These are phyloP conservation scores for Raddia guianensis DNA, from an alignment of 176 grass and related monocot genomes.

Conservation along the genomic window DNA sequence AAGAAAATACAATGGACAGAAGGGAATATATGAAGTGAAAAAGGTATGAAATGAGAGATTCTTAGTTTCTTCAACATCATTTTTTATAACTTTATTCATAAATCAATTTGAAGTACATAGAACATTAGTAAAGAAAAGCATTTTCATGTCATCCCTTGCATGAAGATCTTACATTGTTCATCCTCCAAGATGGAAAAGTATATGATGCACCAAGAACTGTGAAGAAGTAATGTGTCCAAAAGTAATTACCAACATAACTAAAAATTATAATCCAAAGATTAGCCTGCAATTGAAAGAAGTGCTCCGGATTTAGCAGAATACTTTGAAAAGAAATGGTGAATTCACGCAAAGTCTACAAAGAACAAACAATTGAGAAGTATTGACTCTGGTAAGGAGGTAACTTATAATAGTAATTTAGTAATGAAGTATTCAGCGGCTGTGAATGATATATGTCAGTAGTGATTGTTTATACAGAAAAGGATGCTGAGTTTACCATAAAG, in stretches of 20 bases:
- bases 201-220: constrained; percentile 92
- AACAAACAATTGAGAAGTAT: constrained; percentile 18
- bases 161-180: constrained; percentile 90
- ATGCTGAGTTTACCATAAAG: constrained; percentile 16
- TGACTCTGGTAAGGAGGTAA: background rate
- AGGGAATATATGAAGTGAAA: background rate
- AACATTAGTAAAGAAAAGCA: background rate
- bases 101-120: background rate
- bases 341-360: background rate
- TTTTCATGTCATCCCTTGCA: background rate
- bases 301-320: constrained; percentile 27
- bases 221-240: constrained; percentile 99
- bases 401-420: constrained; percentile 15
- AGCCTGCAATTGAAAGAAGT: constrained; percentile 64
- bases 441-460: background rate
- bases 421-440: constrained; percentile 8
- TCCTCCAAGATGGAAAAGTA: constrained; percentile 98
- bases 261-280: constrained; percentile 99
- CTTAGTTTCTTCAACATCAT: background rate
- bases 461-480: background rate
- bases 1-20: background rate
- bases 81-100: background rate
- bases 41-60: background rate
- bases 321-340: constrained; percentile 16
- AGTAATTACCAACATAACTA: constrained; percentile 99